A percentile compares a stretch with the other conserved stretches of the same genome.
Conservation (phyloP, 805 yeast species). For the Sugiyamaella smithiae region DNA sequence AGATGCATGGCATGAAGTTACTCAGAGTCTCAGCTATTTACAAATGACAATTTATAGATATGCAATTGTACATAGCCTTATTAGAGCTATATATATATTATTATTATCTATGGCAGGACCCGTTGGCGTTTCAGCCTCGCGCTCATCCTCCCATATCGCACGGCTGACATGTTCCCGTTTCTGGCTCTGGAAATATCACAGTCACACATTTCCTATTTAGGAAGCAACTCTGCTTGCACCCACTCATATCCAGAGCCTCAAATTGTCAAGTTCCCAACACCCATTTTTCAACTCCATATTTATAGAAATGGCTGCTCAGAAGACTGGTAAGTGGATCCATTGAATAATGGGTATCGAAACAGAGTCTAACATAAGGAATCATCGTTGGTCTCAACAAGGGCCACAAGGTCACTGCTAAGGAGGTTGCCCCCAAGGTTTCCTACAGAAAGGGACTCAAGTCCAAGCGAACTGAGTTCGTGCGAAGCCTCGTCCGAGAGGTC, state of each 20-base stretch:
- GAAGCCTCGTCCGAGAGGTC: constrained; percentile 94
- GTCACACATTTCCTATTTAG: constrained; percentile 7
- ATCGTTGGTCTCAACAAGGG: constrained; percentile 99
- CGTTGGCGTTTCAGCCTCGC: no score
- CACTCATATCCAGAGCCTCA: constrained; percentile 1
- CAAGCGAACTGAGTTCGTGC: constrained; percentile 94
- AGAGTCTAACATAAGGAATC: constrained; percentile 53
- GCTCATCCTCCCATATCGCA: no score
- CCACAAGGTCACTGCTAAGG: constrained; percentile 87
- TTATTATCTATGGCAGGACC: no score
- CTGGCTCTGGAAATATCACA: no score
- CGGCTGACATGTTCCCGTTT: no score
- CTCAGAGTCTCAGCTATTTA: no score
- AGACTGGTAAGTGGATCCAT: constrained; percentile 26
- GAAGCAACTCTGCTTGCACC: neutral
- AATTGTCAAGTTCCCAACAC: constrained; percentile 7
- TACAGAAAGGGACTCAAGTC: constrained; percentile 96
- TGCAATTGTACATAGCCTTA: no score
- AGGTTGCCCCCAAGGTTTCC: constrained; percentile 83
- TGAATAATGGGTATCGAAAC: neutral
- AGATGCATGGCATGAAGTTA: no score
- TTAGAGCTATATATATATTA: no score
- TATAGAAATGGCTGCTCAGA: constrained; percentile 27
- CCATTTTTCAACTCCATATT: constrained; percentile 3
- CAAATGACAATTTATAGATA: no score